phyloP scores from a whole-genome alignment of 305 asterid genomes.

The Rubia tinctorum region DNA sequence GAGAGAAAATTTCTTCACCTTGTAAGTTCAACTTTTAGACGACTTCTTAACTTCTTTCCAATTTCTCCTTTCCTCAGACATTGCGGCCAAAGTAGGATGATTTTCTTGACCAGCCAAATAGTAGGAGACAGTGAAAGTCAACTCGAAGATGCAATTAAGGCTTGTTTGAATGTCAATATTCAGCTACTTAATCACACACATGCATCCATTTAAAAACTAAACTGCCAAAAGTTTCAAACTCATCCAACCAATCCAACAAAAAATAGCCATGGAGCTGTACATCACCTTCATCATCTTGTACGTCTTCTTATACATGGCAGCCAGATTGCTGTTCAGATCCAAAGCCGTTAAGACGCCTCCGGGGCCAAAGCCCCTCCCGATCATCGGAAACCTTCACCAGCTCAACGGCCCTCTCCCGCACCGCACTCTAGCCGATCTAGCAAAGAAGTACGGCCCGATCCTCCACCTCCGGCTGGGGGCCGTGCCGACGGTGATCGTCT shows the following conservation, averaged over 20 bases:
- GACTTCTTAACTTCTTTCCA: neutral
- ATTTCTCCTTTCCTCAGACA: neutral
- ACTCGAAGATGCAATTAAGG: neutral
- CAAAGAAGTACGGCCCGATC: constrained; percentile 12
- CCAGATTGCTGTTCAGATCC: neutral
- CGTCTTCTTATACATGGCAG: neutral
- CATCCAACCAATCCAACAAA: neutral
- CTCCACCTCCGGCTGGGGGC: constrained; percentile 8
- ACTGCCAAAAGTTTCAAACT: neutral
- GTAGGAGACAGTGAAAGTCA: neutral
- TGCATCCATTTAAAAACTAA: neutral
- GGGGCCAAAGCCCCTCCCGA: constrained; percentile 4
- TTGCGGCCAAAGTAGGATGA: neutral
- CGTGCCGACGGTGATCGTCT: constrained; percentile 2
- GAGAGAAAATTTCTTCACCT: neutral
- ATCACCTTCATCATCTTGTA: neutral
- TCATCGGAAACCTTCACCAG: constrained; percentile 10
- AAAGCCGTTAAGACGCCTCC: neutral
- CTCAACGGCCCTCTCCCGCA: constrained; percentile 1
- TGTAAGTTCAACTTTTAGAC: neutral
- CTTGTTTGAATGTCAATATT: neutral
- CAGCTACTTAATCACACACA: neutral
- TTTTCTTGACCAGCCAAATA: neutral
- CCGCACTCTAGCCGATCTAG: neutral
- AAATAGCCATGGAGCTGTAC: neutral